Evolutionary conservation across 176 grass and related monocot genomes (phyloP).

Genomic region (Neostapfia colusana): DNA sequence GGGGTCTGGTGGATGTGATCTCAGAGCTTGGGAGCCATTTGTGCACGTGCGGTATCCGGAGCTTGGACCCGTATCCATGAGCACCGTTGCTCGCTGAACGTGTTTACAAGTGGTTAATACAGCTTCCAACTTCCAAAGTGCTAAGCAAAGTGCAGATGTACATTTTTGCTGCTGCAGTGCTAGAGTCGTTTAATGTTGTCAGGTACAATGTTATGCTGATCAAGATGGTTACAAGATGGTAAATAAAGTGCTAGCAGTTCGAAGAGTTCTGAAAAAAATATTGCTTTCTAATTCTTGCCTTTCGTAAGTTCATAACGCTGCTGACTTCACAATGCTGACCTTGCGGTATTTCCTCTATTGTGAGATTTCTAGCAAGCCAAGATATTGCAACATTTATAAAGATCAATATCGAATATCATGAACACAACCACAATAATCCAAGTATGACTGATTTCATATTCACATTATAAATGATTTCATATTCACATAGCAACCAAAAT

Average conservation of each 20-base stretch:
- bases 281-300: neutral
- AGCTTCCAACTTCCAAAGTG: neutral
- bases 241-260: neutral
- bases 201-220: conserved; percentile 5
- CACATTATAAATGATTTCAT: neutral
- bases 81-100: neutral
- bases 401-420: neutral
- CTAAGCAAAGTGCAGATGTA: neutral
- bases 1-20: conserved; percentile 80
- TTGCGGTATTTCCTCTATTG: neutral
- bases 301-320: neutral
- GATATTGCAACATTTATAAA: neutral
- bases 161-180: neutral
- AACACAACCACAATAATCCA: neutral
- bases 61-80: conserved; percentile 43
- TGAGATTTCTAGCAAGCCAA: neutral
- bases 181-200: neutral
- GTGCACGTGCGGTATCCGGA: conserved; percentile 63
- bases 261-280: neutral
- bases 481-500: neutral
- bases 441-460: neutral
- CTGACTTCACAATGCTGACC: neutral
- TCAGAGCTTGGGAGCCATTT: conserved; percentile 91
- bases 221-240: conserved; percentile 9
- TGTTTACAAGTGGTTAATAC: neutral